Percentiles rank a stretch among this genome's conserved stretches.
These are phyloP conservation scores for Ambrosia trifida DNA, from an alignment of 129 eudicot genomes.

Conservation along the genomic window DNA sequence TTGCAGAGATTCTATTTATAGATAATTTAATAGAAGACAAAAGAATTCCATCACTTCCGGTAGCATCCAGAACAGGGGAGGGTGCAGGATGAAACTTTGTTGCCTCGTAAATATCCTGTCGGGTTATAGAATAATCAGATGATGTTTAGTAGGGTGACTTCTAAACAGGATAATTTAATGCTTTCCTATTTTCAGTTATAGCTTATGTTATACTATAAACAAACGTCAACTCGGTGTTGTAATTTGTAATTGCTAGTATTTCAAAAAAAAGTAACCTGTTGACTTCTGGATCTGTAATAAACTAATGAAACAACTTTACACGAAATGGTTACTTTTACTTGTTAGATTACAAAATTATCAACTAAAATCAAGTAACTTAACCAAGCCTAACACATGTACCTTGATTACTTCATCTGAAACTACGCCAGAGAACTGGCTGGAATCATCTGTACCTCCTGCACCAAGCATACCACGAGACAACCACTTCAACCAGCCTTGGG, in stretches of 20 bases:
- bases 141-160: not conserved
- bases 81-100: constrained; percentile 80
- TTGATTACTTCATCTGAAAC: constrained; percentile 93
- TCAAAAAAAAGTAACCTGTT: constrained; percentile 9
- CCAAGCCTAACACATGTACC: constrained; percentile 43
- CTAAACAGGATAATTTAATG: not conserved
- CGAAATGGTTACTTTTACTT: not conserved
- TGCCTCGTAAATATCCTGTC: constrained; percentile 97
- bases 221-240: not conserved
- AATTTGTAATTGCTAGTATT: not conserved
- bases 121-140: constrained; percentile 19
- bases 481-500: constrained; percentile 99
- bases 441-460: constrained; percentile 97
- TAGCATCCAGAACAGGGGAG: constrained; percentile 45
- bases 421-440: constrained; percentile 90
- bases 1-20: constrained; percentile 50
- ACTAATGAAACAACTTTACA: not conserved
- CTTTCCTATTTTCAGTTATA: constrained; percentile 7
- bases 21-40: constrained; percentile 59
- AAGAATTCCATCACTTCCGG: constrained; percentile 53
- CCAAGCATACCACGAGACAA: constrained; percentile 98
- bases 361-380: not conserved
- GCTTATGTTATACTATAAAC: not conserved
- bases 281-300: not conserved
- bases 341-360: not conserved